Conservation (phyloP, 306 rosid genomes). For the Fragaria ananassa region DNA sequence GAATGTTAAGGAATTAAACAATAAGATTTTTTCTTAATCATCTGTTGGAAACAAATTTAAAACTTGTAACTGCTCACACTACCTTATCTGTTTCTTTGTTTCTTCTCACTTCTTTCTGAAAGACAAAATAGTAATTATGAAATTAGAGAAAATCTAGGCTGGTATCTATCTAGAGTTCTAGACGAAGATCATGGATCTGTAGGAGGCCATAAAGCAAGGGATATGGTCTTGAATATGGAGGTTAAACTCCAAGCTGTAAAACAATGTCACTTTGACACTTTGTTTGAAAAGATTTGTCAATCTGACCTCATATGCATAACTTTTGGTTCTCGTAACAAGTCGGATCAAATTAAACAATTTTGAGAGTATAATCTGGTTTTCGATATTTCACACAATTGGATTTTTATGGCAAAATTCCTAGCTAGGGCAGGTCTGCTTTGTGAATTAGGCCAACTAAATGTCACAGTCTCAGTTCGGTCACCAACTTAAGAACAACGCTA, state of each 20-base stretch:
- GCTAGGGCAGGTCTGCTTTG: not conserved
- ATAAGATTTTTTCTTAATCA: not conserved
- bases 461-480: not conserved
- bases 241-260: not conserved
- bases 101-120: not conserved
- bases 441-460: slow-evolving; percentile 6
- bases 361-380: not conserved
- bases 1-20: not conserved
- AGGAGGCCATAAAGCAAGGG: not conserved
- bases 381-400: not conserved
- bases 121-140: not conserved
- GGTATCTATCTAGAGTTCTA: no score
- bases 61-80: not conserved
- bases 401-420: not conserved
- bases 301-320: no score
- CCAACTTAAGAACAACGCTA: not conserved
- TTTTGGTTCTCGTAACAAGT: no score
- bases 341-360: no score
- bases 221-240: not conserved
- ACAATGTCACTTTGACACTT: not conserved
- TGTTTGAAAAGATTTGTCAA: no score
- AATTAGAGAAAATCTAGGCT: not conserved
- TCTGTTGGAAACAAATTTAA: slow-evolving; percentile 14
- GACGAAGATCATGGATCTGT: no score
- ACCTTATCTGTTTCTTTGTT: not conserved